Percentiles rank a stretch among this genome's conserved stretches.
Conservation (phyloP, 108 stramenopile species). For the Phaeodactylum tricornutum region DNA sequence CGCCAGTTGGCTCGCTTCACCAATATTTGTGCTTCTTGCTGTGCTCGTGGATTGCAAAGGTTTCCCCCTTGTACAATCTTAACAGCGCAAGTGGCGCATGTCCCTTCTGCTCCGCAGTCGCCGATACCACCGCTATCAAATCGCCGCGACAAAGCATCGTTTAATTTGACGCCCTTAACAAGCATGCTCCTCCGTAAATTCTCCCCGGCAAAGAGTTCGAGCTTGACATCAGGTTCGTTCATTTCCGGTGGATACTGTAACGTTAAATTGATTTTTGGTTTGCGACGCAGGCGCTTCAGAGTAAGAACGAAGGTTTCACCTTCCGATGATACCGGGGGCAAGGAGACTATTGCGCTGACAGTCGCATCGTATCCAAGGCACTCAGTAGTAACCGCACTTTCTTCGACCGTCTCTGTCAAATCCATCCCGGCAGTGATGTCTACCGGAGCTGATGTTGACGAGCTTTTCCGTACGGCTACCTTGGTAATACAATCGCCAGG, state of each 20-base stretch:
- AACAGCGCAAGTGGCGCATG: conserved; percentile 63
- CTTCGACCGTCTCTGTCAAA: conserved; percentile 10
- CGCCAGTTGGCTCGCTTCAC: conserved; percentile 52
- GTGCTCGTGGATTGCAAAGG: conserved; percentile 36
- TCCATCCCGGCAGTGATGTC: conserved; percentile 1
- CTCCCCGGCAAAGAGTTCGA: conserved; percentile 80
- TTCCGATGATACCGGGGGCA: conserved; percentile 24
- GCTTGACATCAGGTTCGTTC: conserved; percentile 37
- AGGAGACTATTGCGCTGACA: conserved; percentile 42
- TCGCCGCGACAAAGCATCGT: conserved; percentile 47
- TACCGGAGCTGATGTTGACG: too few species aligned
- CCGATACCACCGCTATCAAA: conserved; percentile 41
- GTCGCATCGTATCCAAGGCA: conserved; percentile 47
- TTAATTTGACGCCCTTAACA: conserved; percentile 60
- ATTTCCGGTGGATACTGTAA: conserved; percentile 65
- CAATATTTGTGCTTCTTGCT: conserved; percentile 55
- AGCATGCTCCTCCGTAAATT: conserved; percentile 74
- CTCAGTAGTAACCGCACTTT: conserved; percentile 29
- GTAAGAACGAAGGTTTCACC: conserved; percentile 40
- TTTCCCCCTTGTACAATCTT: conserved; percentile 38
- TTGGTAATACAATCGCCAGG: conserved; percentile 60
- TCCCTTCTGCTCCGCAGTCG: conserved; percentile 58
- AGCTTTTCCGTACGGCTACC: conserved; percentile 20
- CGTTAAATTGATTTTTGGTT: conserved; percentile 62
- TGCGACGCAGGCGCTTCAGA: conserved; percentile 64